These are phyloP conservation scores for Annona cherimola DNA, from an alignment of 164 flowering plant species.

Conservation along the genomic window DNA sequence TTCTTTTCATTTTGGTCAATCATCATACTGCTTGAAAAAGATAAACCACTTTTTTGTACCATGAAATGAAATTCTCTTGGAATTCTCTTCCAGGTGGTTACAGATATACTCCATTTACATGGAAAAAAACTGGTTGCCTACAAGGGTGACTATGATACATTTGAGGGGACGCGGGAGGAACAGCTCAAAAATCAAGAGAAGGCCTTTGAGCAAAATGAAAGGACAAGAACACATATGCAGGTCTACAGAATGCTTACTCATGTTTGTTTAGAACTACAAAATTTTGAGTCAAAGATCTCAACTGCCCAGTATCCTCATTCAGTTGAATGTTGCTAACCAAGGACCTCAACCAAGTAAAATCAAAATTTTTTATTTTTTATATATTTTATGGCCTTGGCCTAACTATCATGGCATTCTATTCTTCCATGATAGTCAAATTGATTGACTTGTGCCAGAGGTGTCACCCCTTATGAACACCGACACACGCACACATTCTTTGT, in stretches of 20 bases:
- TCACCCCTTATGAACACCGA: no score
- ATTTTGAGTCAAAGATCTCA: background rate
- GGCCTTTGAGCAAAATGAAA: conserved; percentile 87
- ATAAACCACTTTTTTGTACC: background rate
- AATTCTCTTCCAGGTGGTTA: conserved; percentile 68
- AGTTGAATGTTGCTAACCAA: background rate
- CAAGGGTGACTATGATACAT: conserved; percentile 91
- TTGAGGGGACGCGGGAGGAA: conserved; percentile 89
- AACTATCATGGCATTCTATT: no score
- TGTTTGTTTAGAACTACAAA: background rate
- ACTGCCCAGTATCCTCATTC: background rate
- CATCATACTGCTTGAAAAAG: background rate
- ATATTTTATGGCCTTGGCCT: no score
- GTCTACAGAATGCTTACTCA: conserved; percentile 24
- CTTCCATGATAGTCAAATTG: no score
- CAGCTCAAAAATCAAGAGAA: conserved; percentile 79
- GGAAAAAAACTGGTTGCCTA: conserved; percentile 64
- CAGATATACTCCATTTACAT: conserved; percentile 92
- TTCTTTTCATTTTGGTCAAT: no score
- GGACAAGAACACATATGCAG: conserved; percentile 92
- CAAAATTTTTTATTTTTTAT: no score
- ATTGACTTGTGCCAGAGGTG: no score
- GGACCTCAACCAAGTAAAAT: background rate
- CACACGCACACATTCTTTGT: no score
- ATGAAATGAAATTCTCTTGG: background rate